Base-by-base conservation (phyloP, 2,329 filamentous ascomycete species). In the Phyllosticta citribraziliensis region DNA sequence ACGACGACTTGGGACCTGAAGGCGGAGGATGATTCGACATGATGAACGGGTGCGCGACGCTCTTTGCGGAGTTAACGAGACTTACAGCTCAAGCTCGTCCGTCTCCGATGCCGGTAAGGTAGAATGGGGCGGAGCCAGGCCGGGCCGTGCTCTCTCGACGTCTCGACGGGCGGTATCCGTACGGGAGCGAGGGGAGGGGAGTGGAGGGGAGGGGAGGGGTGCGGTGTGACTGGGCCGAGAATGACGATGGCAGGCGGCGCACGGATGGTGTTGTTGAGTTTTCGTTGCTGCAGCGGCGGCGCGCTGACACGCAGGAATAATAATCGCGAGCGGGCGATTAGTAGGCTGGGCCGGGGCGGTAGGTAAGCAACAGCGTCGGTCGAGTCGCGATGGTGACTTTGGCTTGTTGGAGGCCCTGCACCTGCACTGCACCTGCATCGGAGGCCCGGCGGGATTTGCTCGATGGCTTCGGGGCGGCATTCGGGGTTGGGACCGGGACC, bases 11-110 rank as follows among this genome's bases (percentile, higher is more conserved):
- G 63, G 60, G 61, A 65, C 88, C 88, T 90, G 89, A 88, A 88
- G 88, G 88, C 73, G 87, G 87, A 77, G 88, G 87, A 82, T 90
- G 87, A 82, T 90, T 90, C 77, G 88, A 87, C 89, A 93, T 93
- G 78, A 79, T 80, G 79, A 80, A 79, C 58, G 52, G 52, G 19
- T 62, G 59, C 35, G 55, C 59, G 40, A 63, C 57, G 56, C 52
- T 54, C 40, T 55, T 51, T 55, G 51, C 59, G 47, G 59, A 56
- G 59, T 56, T 57, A 61, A 61, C 52, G 59, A 61, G 59, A 61
- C 59, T 61, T 61, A 61, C 59, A 53, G 59, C 58, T 60, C 58
- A 52, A 35, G 55, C 59, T 61, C 58, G 40, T 60, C 54, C 59
- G 54, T 61, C 54, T 56, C 59, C 59, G 59, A 61, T 61, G 59